A percentile compares a stretch with the other conserved stretches of the same genome.
Conservation (phyloP, 1,284 basidiomycete genomes). For the Heterobasidion irregulare region DNA sequence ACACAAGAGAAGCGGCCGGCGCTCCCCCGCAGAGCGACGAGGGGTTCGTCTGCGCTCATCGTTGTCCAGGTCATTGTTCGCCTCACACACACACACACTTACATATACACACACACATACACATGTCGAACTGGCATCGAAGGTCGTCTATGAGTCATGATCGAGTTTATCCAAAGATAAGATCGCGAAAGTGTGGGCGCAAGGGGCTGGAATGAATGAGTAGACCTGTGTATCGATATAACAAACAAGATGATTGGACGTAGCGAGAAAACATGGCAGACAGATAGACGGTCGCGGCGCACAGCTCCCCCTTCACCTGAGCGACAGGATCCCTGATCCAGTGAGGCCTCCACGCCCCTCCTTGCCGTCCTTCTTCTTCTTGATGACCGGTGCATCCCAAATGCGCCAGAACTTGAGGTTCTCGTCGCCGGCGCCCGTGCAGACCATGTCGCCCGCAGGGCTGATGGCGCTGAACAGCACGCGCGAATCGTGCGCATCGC, state of each 20-base stretch:
- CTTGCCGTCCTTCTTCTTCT: constrained; percentile 43
- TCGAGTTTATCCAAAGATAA: too few species aligned
- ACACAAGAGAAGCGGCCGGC: too few species aligned
- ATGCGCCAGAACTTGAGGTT: constrained; percentile 90
- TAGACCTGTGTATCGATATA: neutral
- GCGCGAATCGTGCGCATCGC: constrained; percentile 86
- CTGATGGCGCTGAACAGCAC: constrained; percentile 82
- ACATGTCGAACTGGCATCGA: too few species aligned
- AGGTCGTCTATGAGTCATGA: too few species aligned
- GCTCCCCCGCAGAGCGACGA: too few species aligned
- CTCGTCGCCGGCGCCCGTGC: constrained; percentile 89
- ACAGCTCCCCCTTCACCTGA: constrained; percentile 7
- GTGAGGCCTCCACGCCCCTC: constrained; percentile 24
- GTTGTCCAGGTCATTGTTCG: too few species aligned
- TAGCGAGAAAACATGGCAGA: neutral
- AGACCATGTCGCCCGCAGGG: constrained; percentile 84
- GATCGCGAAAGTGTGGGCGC: neutral
- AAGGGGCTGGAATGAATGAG: neutral
- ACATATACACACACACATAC: too few species aligned
- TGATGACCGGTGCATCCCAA: constrained; percentile 50
- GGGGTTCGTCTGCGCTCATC: too few species aligned
- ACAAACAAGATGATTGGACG: neutral
- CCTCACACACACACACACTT: too few species aligned
- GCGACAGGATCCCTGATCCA: constrained; percentile 12
- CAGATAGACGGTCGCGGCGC: neutral